Conservation (phyloP, 352 stramenopile species). For the Globisporangium radiosum region DNA sequence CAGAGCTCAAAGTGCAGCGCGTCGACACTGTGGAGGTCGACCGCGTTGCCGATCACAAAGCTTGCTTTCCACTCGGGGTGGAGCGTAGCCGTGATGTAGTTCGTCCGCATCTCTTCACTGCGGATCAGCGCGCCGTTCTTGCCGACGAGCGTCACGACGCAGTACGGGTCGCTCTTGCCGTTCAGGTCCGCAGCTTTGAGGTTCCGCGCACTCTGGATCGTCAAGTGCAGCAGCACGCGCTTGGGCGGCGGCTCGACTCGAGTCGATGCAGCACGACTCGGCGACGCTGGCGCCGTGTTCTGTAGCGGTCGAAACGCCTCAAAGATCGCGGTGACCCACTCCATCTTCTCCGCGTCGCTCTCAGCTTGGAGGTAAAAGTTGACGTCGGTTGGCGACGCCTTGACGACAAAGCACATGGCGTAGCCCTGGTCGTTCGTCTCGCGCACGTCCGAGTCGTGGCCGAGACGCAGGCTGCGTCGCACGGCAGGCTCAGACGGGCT, state of each 20-base stretch:
- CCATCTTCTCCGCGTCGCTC: constrained; percentile 52
- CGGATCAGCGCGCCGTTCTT: constrained; percentile 49
- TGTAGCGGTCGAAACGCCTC: constrained; percentile 34
- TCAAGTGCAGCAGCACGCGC: constrained; percentile 41
- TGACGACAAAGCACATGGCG: constrained; percentile 44
- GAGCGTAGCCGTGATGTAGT: constrained; percentile 38
- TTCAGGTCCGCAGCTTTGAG: constrained; percentile 51
- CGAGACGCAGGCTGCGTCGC: constrained; percentile 37
- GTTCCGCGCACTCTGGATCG: constrained; percentile 42
- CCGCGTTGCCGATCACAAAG: constrained; percentile 36
- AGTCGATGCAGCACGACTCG: constrained; percentile 2
- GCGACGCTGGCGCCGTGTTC: constrained; percentile 18
- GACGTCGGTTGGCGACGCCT: constrained; percentile 28
- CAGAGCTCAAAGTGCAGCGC: constrained; percentile 53
- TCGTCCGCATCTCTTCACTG: constrained; percentile 49
- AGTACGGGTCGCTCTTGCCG: constrained; percentile 70
- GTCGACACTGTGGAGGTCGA: constrained; percentile 49
- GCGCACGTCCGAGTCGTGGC: constrained; percentile 46
- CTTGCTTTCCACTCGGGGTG: constrained; percentile 50
- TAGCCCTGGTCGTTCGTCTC: constrained; percentile 67
- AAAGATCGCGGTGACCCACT: constrained; percentile 56
- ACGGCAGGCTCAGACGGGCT: constrained; percentile 21
- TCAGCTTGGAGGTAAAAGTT: constrained; percentile 60
- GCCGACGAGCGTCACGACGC: constrained; percentile 51
- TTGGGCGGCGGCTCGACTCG: constrained; percentile 13